Base-by-base conservation (phyloP, 495 filamentous ascomycete species). In the Penicillium paxilli region DNA sequence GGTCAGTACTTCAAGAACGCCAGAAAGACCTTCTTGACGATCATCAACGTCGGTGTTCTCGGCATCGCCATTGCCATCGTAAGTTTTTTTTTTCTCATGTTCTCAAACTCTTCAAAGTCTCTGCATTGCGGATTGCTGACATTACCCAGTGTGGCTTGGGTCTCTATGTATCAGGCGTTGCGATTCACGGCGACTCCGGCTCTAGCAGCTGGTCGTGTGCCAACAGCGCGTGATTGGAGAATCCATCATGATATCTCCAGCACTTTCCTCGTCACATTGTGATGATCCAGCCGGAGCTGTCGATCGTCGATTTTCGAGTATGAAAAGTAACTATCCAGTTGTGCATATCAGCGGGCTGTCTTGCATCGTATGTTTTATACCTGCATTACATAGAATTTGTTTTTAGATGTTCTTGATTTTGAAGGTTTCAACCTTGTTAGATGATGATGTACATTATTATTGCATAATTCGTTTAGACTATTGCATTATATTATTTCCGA, bases 101-200 rank as follows among this genome's bases (percentile, higher is more conserved):
- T 32, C 11, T 12, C 30, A 9, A 32, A n/a, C n/a, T n/a, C n/a
- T 32, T 12, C 11, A 32, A 32, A 32, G n/a, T 9, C 30, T 10
- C 11, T 12, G 11, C n/a, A 12, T 32, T 14, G 11, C 11, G n/a
- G n/a, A 12, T n/a, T 32, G 12, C 1, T 66, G 40, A 66, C 37
- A 19, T 32, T 19, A 1, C 37, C 2, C 17, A 74, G 74, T 75
- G 71, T 19, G 74, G 68, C 8, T 37, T 77, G 23, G 74, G 74
- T 30, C 64, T 77, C 0, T 77, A 66, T 30, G 64, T 71, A 1
- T 77, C 74, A 0, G 72, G 70, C 5, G 67, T 49, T 16, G 62
- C 72, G 0, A 75, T 77, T 19, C 58, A 72, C 52, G 47, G 63
- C 0, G 60, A 73, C 52, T 62, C 71, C 11, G 45, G 28, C 30